Conservation (phyloP, 1,284 basidiomycete species). For the Trichosporon sp. region DNA sequence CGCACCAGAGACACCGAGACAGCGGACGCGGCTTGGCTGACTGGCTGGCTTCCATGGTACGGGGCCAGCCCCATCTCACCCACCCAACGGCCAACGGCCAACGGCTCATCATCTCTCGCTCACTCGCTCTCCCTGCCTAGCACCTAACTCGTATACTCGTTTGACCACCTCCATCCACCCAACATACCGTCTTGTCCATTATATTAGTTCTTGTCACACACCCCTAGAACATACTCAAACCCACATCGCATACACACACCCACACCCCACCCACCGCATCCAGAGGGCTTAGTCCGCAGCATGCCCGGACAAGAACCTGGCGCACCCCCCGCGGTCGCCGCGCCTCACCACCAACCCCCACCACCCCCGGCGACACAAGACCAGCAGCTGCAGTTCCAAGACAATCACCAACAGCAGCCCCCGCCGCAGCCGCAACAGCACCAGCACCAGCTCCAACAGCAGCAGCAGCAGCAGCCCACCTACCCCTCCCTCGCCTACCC, state of each 20-base stretch:
- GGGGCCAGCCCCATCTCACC: neutral
- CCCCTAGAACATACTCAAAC: neutral
- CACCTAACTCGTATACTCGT: neutral
- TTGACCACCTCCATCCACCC: constrained; percentile 2
- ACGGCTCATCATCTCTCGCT: neutral
- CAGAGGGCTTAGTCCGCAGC: neutral
- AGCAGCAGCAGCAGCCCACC: constrained; percentile 28
- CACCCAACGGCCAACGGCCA: neutral
- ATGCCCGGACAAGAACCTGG: constrained; percentile 25
- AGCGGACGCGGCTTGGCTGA: neutral
- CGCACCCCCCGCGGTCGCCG: constrained; percentile 17
- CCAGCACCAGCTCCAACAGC: constrained; percentile 21
- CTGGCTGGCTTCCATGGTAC: no score
- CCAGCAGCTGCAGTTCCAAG: neutral
- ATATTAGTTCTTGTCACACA: neutral
- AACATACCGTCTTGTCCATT: neutral
- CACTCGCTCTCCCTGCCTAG: neutral
- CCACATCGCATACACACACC: neutral
- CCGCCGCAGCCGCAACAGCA: constrained; percentile 22
- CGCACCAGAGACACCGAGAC: neutral
- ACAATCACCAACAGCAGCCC: neutral
- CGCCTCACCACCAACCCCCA: constrained; percentile 15
- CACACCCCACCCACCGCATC: neutral
- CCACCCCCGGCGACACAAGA: constrained; percentile 6
- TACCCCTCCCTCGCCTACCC: constrained; percentile 31